Evolutionary conservation across 2,329 filamentous ascomycete genomes (phyloP).

Genomic region (Ceratocystis smalleyi): DNA sequence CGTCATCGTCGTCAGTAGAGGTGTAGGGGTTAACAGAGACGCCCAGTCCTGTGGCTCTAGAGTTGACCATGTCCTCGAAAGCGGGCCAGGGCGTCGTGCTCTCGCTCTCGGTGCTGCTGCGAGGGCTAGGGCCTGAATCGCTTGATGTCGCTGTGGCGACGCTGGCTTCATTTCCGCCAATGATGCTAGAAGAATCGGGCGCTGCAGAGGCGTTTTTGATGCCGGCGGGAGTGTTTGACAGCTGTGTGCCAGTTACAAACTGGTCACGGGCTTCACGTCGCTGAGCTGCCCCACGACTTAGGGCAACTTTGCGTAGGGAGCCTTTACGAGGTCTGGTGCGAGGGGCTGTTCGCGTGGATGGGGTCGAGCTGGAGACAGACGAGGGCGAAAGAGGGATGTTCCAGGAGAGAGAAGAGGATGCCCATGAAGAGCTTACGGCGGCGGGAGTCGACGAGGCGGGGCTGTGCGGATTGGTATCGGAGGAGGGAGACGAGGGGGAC

Average conservation of each 20-base stretch:
- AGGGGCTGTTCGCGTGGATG: background rate
- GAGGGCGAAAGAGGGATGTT: background rate
- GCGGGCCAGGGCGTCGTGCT: slow-evolving; percentile 16
- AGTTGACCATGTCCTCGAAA: slow-evolving; percentile 9
- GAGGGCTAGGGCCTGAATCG: slow-evolving; percentile 13
- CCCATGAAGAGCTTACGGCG: background rate
- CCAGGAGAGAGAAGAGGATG: background rate
- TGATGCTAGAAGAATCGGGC: background rate
- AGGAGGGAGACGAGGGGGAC: background rate
- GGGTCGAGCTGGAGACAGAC: background rate
- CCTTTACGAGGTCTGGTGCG: slow-evolving; percentile 43
- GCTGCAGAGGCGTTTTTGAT: background rate
- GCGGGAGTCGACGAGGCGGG: background rate
- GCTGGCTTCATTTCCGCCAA: background rate
- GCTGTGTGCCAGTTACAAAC: background rate
- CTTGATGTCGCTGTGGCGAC: background rate
- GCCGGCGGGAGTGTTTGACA: background rate
- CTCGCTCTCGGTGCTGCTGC: slow-evolving; percentile 12
- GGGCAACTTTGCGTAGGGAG: slow-evolving; percentile 72
- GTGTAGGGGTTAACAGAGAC: slow-evolving; percentile 35
- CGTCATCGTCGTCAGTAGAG: slow-evolving; percentile 78
- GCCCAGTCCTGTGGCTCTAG: background rate
- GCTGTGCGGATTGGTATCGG: slow-evolving; percentile 1
- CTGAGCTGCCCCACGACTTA: slow-evolving; percentile 52
- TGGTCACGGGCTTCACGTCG: slow-evolving; percentile 22